Percentiles rank a stretch among this genome's conserved stretches.
Evolutionary conservation across 306 rosid species (phyloP).

Genomic region (cucumber (Cucumis sativus)): Cucumber_9930_V3 NC_026656.2:3146001-3146500

Average conservation of each 20-base stretch:
- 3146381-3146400: not conserved
- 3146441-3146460: not conserved
- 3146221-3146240: not conserved
- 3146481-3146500: not conserved
- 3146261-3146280: too few species aligned
- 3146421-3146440: not conserved
- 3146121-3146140: not conserved
- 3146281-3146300: too few species aligned
- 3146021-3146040: not conserved
- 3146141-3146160: not conserved
- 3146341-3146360: not conserved
- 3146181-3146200: not conserved
- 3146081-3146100: not conserved
- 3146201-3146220: not conserved
- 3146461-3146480: not conserved
- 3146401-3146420: not conserved
- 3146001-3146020: constrained; percentile 46
- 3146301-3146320: too few species aligned
- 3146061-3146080: not conserved
- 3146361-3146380: not conserved
- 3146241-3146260: too few species aligned
- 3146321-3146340: not conserved
- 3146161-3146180: not conserved
- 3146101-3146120: not conserved
- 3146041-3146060: not conserved